These are phyloP conservation scores for Epicoccum sorghinum DNA, from an alignment of 2,329 filamentous ascomycete species.

Conservation along the genomic window DNA sequence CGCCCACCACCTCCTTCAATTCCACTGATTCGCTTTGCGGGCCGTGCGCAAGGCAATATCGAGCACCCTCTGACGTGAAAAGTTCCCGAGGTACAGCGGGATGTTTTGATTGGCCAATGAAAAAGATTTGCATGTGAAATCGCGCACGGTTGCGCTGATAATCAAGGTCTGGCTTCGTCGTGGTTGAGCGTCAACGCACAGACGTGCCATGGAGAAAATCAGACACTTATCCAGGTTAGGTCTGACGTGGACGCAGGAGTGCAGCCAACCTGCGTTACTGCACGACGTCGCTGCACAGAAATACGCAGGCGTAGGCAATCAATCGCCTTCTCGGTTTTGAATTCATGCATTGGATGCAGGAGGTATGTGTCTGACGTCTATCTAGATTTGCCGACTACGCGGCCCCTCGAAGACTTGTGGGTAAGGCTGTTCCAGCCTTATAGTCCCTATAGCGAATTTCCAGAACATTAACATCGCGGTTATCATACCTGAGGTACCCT, in stretches of 20 bases:
- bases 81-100: conserved; percentile 9
- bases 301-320: not conserved
- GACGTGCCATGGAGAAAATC: not conserved
- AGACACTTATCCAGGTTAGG: conserved; percentile 1
- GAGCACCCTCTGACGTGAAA: conserved; percentile 7
- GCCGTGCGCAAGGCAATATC: conserved; percentile 7
- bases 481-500: not conserved
- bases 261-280: conserved; percentile 2
- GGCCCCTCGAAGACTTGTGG: no score
- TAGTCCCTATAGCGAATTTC: not conserved
- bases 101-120: not conserved
- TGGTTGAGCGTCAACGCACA: conserved; percentile 3
- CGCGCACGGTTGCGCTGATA: not conserved
- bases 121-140: conserved; percentile 16
- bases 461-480: not conserved
- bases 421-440: not conserved
- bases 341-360: not conserved
- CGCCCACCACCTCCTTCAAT: conserved; percentile 6
- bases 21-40: conserved; percentile 7
- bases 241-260: conserved; percentile 4
- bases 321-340: not conserved
- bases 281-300: not conserved
- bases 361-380: not conserved
- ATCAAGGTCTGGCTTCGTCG: conserved; percentile 4
- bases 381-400: not conserved